Evolutionary conservation across 1,139 yeast species (phyloP).

Genomic region (Yamadazyma trypodendri): DNA sequence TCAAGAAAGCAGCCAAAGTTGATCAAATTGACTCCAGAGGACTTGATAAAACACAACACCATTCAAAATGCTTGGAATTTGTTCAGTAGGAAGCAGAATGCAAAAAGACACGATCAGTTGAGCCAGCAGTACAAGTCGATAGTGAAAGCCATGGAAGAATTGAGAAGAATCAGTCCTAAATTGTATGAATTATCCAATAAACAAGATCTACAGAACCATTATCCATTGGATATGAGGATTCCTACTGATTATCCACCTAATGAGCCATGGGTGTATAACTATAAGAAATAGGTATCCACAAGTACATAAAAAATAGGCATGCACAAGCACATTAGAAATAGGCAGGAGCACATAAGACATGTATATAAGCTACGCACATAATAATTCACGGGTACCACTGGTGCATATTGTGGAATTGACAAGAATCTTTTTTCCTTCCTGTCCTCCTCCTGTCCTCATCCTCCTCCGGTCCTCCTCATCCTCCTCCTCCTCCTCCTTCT

Average conservation of each 20-base stretch:
- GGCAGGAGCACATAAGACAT: too few species aligned
- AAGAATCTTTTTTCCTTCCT: too few species aligned
- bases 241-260: conserved; percentile 94
- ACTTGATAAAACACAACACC: conserved; percentile 78
- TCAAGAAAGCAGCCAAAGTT: conserved; percentile 84
- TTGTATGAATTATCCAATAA: conserved; percentile 53
- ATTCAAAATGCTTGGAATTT: conserved; percentile 83
- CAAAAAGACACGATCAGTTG: conserved; percentile 46
- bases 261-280: conserved; percentile 76
- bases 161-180: conserved; percentile 47
- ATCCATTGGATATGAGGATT: conserved; percentile 76
- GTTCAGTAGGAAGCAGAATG: conserved; percentile 50
- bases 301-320: too few species aligned
- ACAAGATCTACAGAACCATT: conserved; percentile 47
- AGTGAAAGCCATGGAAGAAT: conserved; percentile 69
- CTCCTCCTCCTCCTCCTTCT: neutral
- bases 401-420: too few species aligned
- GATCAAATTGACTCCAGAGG: conserved; percentile 75
- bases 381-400: too few species aligned
- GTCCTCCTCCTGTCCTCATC: too few species aligned
- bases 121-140: conserved; percentile 66
- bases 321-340: too few species aligned
- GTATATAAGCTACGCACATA: too few species aligned
- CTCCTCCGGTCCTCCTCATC: neutral
- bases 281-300: conserved; percentile 16